phyloP scores from a whole-genome alignment of 805 yeast genomes.

The Torulaspora microellipsoides region DNA sequence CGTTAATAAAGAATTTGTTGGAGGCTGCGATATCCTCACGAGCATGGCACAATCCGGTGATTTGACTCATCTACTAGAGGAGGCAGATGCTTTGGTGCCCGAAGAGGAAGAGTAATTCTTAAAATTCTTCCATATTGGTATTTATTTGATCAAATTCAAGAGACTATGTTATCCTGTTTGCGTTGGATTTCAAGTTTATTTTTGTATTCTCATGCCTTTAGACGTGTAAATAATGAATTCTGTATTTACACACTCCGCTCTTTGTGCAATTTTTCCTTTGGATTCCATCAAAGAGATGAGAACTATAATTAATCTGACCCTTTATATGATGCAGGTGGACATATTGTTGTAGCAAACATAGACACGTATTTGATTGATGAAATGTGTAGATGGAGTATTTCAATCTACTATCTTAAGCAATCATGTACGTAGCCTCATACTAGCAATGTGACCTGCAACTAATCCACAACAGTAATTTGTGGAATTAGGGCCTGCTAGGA shows the following conservation, averaged over 20 bases:
- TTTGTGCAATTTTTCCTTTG: conserved; percentile 4
- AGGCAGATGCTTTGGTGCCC: conserved; percentile 72
- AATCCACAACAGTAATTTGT: no score
- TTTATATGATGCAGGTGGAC: no score
- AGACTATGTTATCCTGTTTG: no score
- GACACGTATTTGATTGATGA: no score
- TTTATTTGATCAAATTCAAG: no score
- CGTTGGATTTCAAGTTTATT: neutral
- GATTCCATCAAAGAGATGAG: conserved; percentile 14
- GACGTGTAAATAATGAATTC: conserved; percentile 35
- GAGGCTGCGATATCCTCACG: conserved; percentile 94
- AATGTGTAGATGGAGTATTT: no score
- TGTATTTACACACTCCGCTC: conserved; percentile 40
- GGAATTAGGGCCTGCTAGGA: no score
- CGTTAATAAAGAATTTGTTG: conserved; percentile 85
- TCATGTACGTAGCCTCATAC: no score
- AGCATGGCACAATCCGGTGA: conserved; percentile 93
- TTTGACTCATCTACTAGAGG: conserved; percentile 75
- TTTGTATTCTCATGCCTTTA: conserved; percentile 40
- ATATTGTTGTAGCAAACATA: no score
- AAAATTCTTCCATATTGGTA: neutral
- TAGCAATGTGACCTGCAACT: no score
- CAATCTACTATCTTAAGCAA: no score
- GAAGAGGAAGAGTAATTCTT: conserved; percentile 47
- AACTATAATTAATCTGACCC: neutral